Base-by-base conservation (phyloP, 805 yeast species). In the Saturnispora halmiae region DNA sequence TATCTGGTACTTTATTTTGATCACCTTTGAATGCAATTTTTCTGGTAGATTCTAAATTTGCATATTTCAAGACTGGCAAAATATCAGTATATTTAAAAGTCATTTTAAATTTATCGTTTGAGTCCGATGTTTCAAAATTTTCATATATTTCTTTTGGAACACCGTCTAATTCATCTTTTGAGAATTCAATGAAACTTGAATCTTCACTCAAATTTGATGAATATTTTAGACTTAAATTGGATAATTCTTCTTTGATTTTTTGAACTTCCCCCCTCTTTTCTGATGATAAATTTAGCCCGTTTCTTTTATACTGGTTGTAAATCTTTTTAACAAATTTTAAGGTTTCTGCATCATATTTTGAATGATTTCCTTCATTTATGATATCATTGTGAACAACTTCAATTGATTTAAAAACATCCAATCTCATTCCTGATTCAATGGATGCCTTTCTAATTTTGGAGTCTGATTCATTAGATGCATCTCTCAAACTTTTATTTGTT, bases 51-150 rank as follows among this genome's bases (percentile, higher is more conserved):
- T 77, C 69, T 47, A 61, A 62, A 42, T 69, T 66, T 32, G 94
- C 88, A 57, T 77, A 77, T 56, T 82, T 81, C 58, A 82, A 59
- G n/a, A 81, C 80, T 2, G 94, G 94, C 46, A 79, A 64, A 36
- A 80, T 59, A 54, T 84, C 94, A 1, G 94, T 92, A 52, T 81
- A 82, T 58, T 85, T 83, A 65, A 74, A 82, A 2, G 92, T 80
- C 67, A 85, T 80, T 54, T 79, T 79, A 49, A 59, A 61, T 14
- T 61, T 67, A 18, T 65, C 69, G 5, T 48, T 51, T 15, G 35
- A 33, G 27, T 63, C 61, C 19, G 65, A 63, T 42, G 59, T 61
- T 40, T 71, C 80, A 52, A 77, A 79, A 53, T 72, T 81, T 15
- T 67, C 69, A 48, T 82, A 50, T 2, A 74, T 74, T 43, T 74